phyloP scores from a whole-genome alignment of 2,329 filamentous ascomycete species.

The Phoma sp. region DNA sequence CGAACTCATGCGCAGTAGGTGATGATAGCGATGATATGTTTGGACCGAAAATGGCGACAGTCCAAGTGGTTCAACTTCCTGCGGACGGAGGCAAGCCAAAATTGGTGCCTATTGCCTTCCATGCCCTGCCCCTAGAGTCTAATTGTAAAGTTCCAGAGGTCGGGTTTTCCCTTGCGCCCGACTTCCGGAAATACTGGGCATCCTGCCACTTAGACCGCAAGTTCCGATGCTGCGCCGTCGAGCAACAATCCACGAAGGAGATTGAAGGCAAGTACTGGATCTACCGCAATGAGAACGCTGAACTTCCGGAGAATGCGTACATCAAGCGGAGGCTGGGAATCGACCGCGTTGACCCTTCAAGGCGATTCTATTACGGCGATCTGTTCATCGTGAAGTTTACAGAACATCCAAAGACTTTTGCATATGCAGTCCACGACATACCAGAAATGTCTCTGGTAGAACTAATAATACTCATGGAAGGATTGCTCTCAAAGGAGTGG shows the following conservation, averaged over 20 bases:
- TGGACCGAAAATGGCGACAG: background rate
- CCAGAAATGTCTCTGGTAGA: background rate
- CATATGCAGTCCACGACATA: background rate
- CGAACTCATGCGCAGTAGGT: background rate
- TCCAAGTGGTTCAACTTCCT: background rate
- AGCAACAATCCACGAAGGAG: background rate
- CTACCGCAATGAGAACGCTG: background rate
- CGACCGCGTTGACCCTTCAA: background rate
- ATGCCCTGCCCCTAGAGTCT: background rate
- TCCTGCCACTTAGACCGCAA: background rate
- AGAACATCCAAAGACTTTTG: background rate
- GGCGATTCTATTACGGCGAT: background rate
- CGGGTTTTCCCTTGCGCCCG: background rate
- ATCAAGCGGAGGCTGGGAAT: background rate
- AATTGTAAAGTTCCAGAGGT: background rate
- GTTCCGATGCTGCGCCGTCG: background rate
- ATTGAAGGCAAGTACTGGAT: background rate
- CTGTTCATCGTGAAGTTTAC: background rate
- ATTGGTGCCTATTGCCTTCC: background rate
- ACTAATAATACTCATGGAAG: background rate
- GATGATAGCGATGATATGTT: background rate
- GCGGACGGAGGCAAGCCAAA: constrained; percentile 1
- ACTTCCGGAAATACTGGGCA: background rate
- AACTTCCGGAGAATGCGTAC: background rate
- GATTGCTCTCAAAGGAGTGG: background rate